phyloP scores from a whole-genome alignment of 1,139 yeast genomes.

The Magnusiomyces paraingens region DNA sequence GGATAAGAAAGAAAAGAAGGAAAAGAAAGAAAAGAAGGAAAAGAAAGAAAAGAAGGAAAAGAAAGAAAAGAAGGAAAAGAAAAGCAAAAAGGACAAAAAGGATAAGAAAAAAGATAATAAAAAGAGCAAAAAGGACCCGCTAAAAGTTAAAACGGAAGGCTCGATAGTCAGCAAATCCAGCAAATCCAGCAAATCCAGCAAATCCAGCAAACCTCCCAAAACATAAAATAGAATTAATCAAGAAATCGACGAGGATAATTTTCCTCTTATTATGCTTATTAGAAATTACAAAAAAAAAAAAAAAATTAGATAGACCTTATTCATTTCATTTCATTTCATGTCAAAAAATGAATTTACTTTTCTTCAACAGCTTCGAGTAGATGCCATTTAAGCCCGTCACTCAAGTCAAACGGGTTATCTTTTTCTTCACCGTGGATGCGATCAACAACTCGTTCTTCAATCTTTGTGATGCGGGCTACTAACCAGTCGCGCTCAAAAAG shows the following conservation, averaged over 20 bases:
- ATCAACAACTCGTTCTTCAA: conserved; percentile 41
- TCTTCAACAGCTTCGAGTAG: conserved; percentile 31
- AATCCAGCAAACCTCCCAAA: too few relatives aligned
- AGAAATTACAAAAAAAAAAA: not conserved
- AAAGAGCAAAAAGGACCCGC: conserved; percentile 13
- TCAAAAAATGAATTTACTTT: conserved; percentile 13
- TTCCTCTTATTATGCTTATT: not conserved
- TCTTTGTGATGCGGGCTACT: conserved; percentile 52
- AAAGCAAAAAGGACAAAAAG: conserved; percentile 5
- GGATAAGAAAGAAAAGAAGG: conserved; percentile 7
- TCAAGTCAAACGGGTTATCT: conserved; percentile 45
- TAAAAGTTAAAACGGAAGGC: not conserved
- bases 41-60: conserved; percentile 6
- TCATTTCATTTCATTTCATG: not conserved
- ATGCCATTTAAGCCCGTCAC: conserved; percentile 39
- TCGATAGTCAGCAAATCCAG: not conserved
- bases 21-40: conserved; percentile 7
- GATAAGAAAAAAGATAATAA: conserved; percentile 7
- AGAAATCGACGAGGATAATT: not conserved
- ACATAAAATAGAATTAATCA: not conserved
- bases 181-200: too few relatives aligned
- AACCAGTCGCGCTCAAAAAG: conserved; percentile 55
- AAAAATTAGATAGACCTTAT: too few relatives aligned
- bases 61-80: conserved; percentile 5
- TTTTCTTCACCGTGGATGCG: conserved; percentile 21